phyloP scores from a whole-genome alignment of 2,329 filamentous ascomycete species.

The Phyllosticta capitalensis region DNA sequence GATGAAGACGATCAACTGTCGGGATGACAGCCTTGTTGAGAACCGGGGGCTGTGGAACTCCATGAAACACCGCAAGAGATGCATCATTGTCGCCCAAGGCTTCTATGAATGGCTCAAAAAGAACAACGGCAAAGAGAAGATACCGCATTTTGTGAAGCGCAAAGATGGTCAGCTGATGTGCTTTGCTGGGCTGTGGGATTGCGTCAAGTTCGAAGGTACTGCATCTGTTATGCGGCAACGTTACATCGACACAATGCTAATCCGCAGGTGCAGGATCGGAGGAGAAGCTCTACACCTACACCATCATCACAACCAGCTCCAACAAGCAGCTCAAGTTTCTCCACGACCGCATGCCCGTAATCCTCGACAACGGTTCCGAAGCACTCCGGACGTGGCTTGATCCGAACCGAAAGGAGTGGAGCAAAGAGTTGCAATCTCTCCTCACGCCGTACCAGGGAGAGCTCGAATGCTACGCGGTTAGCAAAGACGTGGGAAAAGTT shows the following conservation, averaged over 20 bases:
- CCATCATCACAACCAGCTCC: conserved; percentile 83
- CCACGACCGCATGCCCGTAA: conserved; percentile 93
- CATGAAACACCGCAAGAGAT: conserved; percentile 85
- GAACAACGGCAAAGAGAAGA: conserved; percentile 63
- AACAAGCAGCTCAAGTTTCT: conserved; percentile 77
- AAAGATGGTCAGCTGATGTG: conserved; percentile 78
- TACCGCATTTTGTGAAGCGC: conserved; percentile 75
- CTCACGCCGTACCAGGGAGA: conserved; percentile 72
- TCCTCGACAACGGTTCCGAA: conserved; percentile 67
- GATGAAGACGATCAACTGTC: conserved; percentile 90
- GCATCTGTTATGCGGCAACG: conserved; percentile 2
- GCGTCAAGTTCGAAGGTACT: conserved; percentile 66
- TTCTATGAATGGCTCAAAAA: conserved; percentile 96
- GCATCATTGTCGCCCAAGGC: conserved; percentile 78
- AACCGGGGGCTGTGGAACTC: conserved; percentile 79
- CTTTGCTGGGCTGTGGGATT: conserved; percentile 88
- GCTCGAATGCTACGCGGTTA: conserved; percentile 77
- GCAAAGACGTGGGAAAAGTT: conserved; percentile 84
- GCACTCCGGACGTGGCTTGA: conserved; percentile 70
- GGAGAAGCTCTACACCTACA: conserved; percentile 76
- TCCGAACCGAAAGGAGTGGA: conserved; percentile 63
- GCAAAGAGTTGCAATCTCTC: conserved; percentile 63
- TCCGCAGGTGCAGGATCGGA: conserved; percentile 41
- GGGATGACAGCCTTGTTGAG: conserved; percentile 72
- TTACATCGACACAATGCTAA: conserved; percentile 13